Evolutionary conservation across 2,329 filamentous ascomycete species (phyloP).

Genomic region (Microcera coccophila): DNA sequence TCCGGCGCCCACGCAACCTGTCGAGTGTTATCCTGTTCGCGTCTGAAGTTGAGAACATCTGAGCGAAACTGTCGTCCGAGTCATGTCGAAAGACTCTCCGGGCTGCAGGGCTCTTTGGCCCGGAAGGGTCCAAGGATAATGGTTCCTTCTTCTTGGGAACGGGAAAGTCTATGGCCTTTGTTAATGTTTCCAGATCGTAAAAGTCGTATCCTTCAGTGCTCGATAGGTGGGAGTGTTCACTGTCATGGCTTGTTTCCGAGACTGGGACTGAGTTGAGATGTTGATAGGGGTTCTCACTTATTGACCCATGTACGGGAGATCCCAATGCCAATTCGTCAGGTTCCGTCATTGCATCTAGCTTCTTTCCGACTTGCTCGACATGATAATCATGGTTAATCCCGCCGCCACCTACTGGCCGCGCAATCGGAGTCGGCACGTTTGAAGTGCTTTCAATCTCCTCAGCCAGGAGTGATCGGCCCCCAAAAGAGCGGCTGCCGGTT

Average conservation of each 20-base stretch:
- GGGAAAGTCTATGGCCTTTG: slow-evolving; percentile 52
- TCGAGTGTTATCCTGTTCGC: slow-evolving; percentile 31
- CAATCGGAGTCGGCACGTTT: slow-evolving; percentile 58
- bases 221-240: slow-evolving; percentile 44
- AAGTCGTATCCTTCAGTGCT: slow-evolving; percentile 63
- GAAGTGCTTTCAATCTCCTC: slow-evolving; percentile 61
- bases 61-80: slow-evolving; percentile 55
- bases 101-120: slow-evolving; percentile 25
- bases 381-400: slow-evolving; percentile 25
- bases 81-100: slow-evolving; percentile 43
- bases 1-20: slow-evolving; percentile 17
- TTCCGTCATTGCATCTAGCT: slow-evolving; percentile 47
- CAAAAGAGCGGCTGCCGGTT: slow-evolving; percentile 31
- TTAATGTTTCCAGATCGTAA: slow-evolving; percentile 56
- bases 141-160: slow-evolving; percentile 38
- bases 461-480: slow-evolving; percentile 45
- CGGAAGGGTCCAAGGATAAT: slow-evolving; percentile 31
- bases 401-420: slow-evolving; percentile 45
- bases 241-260: slow-evolving; percentile 50
- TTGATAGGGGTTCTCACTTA: slow-evolving; percentile 36
- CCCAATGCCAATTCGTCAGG: slow-evolving; percentile 49
- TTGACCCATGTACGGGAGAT: slow-evolving; percentile 40
- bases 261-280: slow-evolving; percentile 49
- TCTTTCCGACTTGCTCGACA: slow-evolving; percentile 33
- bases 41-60: slow-evolving; percentile 57